Percentiles rank a stretch among this genome's conserved stretches.
phyloP scores from a whole-genome alignment of 2,329 filamentous ascomycete species.

The Ophiocordyceps australis region DNA sequence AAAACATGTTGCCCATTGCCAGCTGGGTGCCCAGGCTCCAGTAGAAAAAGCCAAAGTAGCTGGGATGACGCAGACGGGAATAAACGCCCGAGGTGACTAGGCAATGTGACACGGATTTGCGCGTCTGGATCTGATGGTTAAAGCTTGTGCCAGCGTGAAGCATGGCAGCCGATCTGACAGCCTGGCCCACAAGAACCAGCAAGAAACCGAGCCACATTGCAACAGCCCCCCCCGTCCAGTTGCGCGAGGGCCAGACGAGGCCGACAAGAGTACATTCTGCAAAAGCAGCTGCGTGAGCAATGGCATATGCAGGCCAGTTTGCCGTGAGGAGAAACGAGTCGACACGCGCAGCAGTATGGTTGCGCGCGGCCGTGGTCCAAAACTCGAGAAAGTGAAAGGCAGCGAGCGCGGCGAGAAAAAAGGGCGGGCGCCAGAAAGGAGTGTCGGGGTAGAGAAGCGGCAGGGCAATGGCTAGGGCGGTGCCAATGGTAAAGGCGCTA shows the following conservation, averaged over 20 bases:
- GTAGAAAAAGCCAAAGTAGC: constrained; percentile 97
- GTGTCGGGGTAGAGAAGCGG: constrained; percentile 18
- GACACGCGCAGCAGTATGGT: constrained; percentile 54
- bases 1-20: constrained; percentile 68
- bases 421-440: constrained; percentile 41
- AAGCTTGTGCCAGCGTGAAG: constrained; percentile 76
- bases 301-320: constrained; percentile 72
- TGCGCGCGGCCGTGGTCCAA: constrained; percentile 73
- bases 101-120: constrained; percentile 47
- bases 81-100: constrained; percentile 81
- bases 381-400: constrained; percentile 95
- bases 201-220: constrained; percentile 38
- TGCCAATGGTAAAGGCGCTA: constrained; percentile 17
- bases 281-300: constrained; percentile 61
- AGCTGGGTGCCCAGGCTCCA: constrained; percentile 94
- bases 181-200: constrained; percentile 53
- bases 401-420: constrained; percentile 51
- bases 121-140: constrained; percentile 70
- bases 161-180: constrained; percentile 70
- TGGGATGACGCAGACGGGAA: constrained; percentile 58
- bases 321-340: constrained; percentile 66
- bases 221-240: constrained; percentile 21
- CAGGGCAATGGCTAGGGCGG: constrained; percentile 11
- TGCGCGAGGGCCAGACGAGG: constrained; percentile 31
- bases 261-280: constrained; percentile 51